Conservation (phyloP, 495 filamentous ascomycete genomes). For the Daldinia vernicosa region DNA sequence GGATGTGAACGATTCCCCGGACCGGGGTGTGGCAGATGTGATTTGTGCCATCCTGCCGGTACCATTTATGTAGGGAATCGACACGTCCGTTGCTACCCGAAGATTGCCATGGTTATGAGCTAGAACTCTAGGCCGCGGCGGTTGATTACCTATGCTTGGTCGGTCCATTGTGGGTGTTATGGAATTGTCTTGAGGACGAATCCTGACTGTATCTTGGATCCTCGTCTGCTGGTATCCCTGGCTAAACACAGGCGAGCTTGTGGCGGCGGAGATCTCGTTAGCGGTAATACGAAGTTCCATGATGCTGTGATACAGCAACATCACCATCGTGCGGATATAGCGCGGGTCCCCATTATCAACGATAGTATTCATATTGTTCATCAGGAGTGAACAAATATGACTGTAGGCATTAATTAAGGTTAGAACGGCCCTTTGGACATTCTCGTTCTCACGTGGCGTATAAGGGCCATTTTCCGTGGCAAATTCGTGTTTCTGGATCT, state of each 20-base stretch:
- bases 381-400: slow-evolving; percentile 75
- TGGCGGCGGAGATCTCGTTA: slow-evolving; percentile 47
- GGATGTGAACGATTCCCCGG: slow-evolving; percentile 78
- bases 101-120: slow-evolving; percentile 67
- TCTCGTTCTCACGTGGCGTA: slow-evolving; percentile 67
- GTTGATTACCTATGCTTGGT: slow-evolving; percentile 57
- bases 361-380: slow-evolving; percentile 73
- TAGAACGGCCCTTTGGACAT: slow-evolving; percentile 69
- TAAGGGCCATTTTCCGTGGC: slow-evolving; percentile 61
- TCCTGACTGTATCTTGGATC: slow-evolving; percentile 53
- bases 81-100: slow-evolving; percentile 60
- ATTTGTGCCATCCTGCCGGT: slow-evolving; percentile 58
- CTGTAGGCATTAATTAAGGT: slow-evolving; percentile 80
- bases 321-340: slow-evolving; percentile 81
- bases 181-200: slow-evolving; percentile 60
- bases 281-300: slow-evolving; percentile 72
- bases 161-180: slow-evolving; percentile 70
- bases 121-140: slow-evolving; percentile 69
- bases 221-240: slow-evolving; percentile 42
- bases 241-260: slow-evolving; percentile 52
- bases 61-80: slow-evolving; percentile 53
- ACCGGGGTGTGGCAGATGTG: slow-evolving; percentile 73
- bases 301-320: slow-evolving; percentile 81
- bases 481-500: slow-evolving; percentile 71
- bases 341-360: slow-evolving; percentile 77